Conservation (phyloP, 352 stramenopile genomes). For the Pythium graminicola region DNA sequence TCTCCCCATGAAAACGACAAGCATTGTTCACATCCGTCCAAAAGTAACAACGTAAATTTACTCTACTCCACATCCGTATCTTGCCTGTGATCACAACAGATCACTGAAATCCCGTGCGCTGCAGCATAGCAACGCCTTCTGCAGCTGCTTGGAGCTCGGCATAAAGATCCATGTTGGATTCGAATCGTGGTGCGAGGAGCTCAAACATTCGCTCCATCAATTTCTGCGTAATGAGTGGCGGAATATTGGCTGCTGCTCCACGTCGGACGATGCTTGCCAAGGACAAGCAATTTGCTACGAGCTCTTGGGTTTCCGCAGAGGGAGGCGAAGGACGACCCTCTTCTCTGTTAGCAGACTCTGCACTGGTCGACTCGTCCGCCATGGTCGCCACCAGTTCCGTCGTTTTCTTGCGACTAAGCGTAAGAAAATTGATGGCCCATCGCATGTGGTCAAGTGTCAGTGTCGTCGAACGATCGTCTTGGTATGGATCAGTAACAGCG, state of each 20-base stretch:
- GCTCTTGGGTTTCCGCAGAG: conserved; percentile 37
- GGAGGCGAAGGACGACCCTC: background rate
- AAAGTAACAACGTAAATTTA: background rate
- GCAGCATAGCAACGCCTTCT: conserved; percentile 31
- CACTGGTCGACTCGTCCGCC: background rate
- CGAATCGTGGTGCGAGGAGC: conserved; percentile 41
- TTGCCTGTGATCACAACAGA: too few species aligned
- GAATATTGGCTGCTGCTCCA: conserved; percentile 25
- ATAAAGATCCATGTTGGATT: conserved; percentile 62
- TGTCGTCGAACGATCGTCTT: background rate
- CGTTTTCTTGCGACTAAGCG: conserved; percentile 35
- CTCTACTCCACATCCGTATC: background rate
- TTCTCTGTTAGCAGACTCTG: background rate
- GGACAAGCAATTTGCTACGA: conserved; percentile 48
- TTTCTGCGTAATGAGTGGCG: conserved; percentile 48
- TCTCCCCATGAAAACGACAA: too few species aligned
- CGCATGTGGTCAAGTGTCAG: conserved; percentile 51
- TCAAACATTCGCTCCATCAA: conserved; percentile 59
- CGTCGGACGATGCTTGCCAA: conserved; percentile 46
- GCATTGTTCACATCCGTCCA: too few species aligned
- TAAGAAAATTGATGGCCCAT: conserved; percentile 58
- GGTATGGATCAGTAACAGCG: background rate
- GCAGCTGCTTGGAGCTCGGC: conserved; percentile 35
- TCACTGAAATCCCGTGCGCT: background rate
- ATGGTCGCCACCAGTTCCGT: conserved; percentile 26